Evolutionary conservation across 2,329 filamentous ascomycete species (phyloP), one percentile per base, ranked within the genome.

Genomic region (Malbranchea cinnamomea): DNA sequence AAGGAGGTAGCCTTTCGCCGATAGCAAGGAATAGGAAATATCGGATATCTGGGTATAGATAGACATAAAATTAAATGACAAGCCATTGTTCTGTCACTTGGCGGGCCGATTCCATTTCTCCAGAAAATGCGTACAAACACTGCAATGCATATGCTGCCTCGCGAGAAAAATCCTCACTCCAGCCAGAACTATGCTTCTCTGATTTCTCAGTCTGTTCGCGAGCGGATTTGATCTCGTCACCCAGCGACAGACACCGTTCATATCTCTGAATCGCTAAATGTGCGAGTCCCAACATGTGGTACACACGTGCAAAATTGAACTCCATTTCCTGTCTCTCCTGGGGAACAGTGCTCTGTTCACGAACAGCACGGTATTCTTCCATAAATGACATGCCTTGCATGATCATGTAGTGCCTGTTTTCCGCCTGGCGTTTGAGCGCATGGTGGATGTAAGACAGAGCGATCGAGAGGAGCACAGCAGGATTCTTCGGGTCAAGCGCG

Each of bases 401-500:
- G 23, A 94, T 73, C 23, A 84, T 71, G 47, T 81, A 87, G 48
- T 95, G 87, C 2, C 89, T 66, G 49, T 95, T 95, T 27, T 87
- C 82, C 0, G 78, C 75, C 52, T 92, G 82, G 2, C 87, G 71
- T 52, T 95, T 94, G 46, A 94, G 68, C 1, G 79, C 77, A 49
- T 89, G 79, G 50, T 94, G 82, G 22, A 94, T 70, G 51, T 93
- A 95, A 17, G 77, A 76, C 8, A 89, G 67, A 0, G 77, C 84
- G 14, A 94, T 75, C 42, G 72, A 79, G 7, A 98, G 67, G 38
- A 83, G 78, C 39, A 94, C 69, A 44, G 81, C 72, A 0, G 78
- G 68, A 45, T 93, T 91, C 5, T 67, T 55, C 1, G 80, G 78
- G 40, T 84, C 76, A 2, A 94, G 57, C 1, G 80, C 52, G 27